Percentiles rank a stretch among this genome's conserved stretches.
phyloP scores from a whole-genome alignment of 441 rosid species.

The Corymbia calophylla region DNA sequence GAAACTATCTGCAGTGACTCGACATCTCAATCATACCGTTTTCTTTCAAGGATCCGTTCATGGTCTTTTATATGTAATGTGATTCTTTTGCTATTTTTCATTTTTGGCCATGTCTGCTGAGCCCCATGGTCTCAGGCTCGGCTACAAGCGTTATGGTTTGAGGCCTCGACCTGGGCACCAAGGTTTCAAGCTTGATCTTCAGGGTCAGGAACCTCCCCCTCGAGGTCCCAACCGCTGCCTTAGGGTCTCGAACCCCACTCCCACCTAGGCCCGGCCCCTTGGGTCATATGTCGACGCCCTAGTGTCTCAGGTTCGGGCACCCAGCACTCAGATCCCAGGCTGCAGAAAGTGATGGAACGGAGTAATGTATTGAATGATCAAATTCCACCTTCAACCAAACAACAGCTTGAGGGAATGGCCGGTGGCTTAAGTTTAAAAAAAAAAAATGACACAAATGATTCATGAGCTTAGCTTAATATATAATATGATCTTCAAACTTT shows the following conservation, averaged over 20 bases:
- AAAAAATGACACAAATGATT: not conserved
- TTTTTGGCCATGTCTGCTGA: not conserved
- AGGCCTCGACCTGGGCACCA: not conserved
- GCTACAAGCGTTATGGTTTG: not conserved
- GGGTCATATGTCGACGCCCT: not conserved
- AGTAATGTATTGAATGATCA: not conserved
- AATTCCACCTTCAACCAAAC: not conserved
- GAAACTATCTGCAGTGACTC: not conserved
- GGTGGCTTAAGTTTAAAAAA: not conserved
- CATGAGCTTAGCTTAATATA: fast-evolving
- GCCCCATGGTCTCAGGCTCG: not conserved
- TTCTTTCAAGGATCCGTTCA: not conserved
- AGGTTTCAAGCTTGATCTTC: not conserved
- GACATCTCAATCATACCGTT: not conserved
- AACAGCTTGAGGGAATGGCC: not conserved
- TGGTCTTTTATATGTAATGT: not conserved
- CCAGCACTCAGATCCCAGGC: not conserved
- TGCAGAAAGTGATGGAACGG: not conserved
- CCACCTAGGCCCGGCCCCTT: too few species aligned
- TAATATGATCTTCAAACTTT: too few species aligned
- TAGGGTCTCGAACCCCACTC: not conserved
- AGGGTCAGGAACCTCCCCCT: not conserved
- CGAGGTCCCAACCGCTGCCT: not conserved
- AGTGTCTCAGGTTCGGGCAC: not conserved
- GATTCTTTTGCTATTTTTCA: not conserved